Evolutionary conservation across 306 rosid species (phyloP).

Genomic region (apple (Malus domestica)): DNA sequence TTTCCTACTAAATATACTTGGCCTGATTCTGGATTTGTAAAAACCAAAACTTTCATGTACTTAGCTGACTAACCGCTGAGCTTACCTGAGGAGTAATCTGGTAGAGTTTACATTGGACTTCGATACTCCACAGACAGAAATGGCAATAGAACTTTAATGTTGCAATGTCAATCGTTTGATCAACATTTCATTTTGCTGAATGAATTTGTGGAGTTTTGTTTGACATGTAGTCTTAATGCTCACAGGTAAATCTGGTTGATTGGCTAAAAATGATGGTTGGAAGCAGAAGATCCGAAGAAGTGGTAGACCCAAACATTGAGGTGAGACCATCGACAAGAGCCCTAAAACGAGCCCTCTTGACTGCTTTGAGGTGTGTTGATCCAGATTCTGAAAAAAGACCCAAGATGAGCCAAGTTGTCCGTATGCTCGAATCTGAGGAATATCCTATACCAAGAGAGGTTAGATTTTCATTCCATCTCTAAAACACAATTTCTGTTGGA

Average conservation of each 20-base stretch:
- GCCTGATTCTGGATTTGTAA: not conserved
- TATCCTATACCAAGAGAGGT: constrained; percentile 91
- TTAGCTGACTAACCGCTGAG: not conserved
- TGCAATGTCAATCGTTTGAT: not conserved
- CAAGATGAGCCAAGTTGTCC: constrained; percentile 86
- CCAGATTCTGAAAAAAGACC: constrained; percentile 94
- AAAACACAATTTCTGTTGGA: not conserved
- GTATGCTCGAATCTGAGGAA: constrained; percentile 91
- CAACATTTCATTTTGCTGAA: not conserved
- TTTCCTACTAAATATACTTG: not conserved
- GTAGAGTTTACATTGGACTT: not conserved
- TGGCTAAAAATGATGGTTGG: constrained; percentile 98
- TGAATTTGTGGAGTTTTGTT: constrained; percentile 2
- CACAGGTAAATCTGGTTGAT: constrained; percentile 80
- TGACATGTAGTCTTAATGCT: constrained; percentile 13
- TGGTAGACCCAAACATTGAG: constrained; percentile 79
- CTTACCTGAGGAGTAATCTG: not conserved
- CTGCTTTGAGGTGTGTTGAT: constrained; percentile 87
- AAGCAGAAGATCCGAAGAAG: constrained; percentile 84
- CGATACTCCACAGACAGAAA: not conserved
- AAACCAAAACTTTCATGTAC: not conserved
- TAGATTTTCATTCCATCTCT: constrained; percentile 3
- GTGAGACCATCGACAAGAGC: constrained; percentile 78
- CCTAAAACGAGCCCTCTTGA: constrained; percentile 72
- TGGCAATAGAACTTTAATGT: not conserved